Evolutionary conservation across 2,329 filamentous ascomycete species (phyloP).

Genomic region (Aureobasidium subglaciale): DNA sequence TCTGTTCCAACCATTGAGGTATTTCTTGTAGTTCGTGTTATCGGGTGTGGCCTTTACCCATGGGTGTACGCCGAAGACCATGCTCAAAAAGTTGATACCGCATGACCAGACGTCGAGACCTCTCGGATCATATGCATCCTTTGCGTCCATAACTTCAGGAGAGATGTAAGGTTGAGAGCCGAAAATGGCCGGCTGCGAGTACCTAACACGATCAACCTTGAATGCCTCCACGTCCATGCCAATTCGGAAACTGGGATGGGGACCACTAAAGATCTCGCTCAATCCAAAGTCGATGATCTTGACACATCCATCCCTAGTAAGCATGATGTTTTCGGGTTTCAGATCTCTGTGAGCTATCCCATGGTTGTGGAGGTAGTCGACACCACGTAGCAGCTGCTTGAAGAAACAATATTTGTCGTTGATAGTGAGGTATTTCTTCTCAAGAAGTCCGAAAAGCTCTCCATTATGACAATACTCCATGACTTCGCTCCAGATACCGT

Average conservation of each 20-base stretch:
- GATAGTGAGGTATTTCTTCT: slow-evolving; percentile 59
- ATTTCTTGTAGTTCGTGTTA: slow-evolving; percentile 54
- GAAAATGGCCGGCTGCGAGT: slow-evolving; percentile 73
- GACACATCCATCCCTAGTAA: slow-evolving; percentile 70
- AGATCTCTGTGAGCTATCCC: slow-evolving; percentile 88
- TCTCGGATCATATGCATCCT: slow-evolving; percentile 63
- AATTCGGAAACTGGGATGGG: slow-evolving; percentile 69
- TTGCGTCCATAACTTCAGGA: slow-evolving; percentile 70
- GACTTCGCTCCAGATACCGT: slow-evolving; percentile 77
- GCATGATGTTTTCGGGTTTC: slow-evolving; percentile 79
- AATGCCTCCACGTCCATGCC: slow-evolving; percentile 54
- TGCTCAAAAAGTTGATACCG: slow-evolving; percentile 73
- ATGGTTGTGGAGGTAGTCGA: slow-evolving; percentile 73
- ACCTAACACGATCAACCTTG: slow-evolving; percentile 60
- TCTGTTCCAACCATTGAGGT: slow-evolving; percentile 61
- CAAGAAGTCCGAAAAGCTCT: slow-evolving; percentile 69
- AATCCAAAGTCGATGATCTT: slow-evolving; percentile 93
- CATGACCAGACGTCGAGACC: slow-evolving; percentile 81
- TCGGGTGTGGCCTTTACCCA: slow-evolving; percentile 61
- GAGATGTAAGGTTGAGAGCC: slow-evolving; percentile 82
- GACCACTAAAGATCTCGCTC: slow-evolving; percentile 75
- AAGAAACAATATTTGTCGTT: slow-evolving; percentile 72
- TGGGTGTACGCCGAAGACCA: slow-evolving; percentile 64
- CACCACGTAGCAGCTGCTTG: slow-evolving; percentile 78
- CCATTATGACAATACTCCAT: slow-evolving; percentile 88